Base-by-base conservation (phyloP, 2,329 filamentous ascomycete genomes). In the Lecanicillium sp. region DNA sequence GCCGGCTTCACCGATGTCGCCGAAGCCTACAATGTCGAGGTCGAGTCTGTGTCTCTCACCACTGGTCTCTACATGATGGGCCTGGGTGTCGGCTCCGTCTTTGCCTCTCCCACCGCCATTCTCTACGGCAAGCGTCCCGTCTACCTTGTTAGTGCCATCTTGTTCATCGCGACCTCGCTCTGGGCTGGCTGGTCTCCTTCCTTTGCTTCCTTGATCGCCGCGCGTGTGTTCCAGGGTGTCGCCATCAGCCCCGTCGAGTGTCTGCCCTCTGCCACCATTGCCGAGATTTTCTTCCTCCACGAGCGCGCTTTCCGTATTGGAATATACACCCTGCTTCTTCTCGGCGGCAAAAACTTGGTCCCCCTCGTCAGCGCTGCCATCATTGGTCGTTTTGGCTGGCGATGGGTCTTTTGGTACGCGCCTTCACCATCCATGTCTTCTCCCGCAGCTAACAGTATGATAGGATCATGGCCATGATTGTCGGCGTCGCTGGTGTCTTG, bases 1-100 rank as follows among this genome's bases (percentile, higher is more conserved):
- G 91, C 93, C 9, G 91, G 90, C 11, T 97, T 96, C 70, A 83
- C 82, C 26, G 73, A 94, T 36, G 86, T 97, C 11, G 84, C 90
- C 2, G 54, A 73, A 1, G 73, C 76, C 33, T 78, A 86, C 60
- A 52, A 76, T 51, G 79, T 95, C 19, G 73, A 79, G 0, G 80
- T 86, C 14, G 78, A 88, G 24, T 68, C 78, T 44, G 89, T 96
- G 4, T 84, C 91, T 2, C 73, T 95, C 49, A 97, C 91, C 0
- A 95, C 90, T 0, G 90, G 90, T 1, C 69, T 96, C 12, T 96
- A 89, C 69, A 96, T 97, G 90, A 76, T 95, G 78, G 93, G 93
- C 0, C 70, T 97, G 32, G 91, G 90, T 2, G 58, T 96, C 1
- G 91, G 91, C 2, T 89, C 83, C 15, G 83, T 96, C 6, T 61